Evolutionary conservation across 257 asterid genomes (phyloP).

Genomic region (Solanum bulbocastanum): DNA sequence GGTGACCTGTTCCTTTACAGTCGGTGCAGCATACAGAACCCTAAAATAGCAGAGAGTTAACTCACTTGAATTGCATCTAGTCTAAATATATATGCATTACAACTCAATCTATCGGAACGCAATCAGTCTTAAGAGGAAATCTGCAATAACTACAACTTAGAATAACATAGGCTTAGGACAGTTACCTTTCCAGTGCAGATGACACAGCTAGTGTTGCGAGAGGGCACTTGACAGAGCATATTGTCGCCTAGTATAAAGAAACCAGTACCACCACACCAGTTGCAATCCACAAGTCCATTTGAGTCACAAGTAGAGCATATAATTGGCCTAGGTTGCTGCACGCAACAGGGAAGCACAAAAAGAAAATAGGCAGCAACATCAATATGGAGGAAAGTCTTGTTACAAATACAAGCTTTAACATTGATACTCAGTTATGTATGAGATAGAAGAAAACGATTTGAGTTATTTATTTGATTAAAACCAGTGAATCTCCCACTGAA

Average conservation of each 20-base stretch:
- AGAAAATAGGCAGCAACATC: background rate
- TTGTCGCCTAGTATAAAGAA: slow-evolving; percentile 90
- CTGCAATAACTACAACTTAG: background rate
- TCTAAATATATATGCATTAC: background rate
- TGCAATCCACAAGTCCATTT: slow-evolving; percentile 75
- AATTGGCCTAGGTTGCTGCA: slow-evolving; percentile 87
- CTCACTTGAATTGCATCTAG: background rate
- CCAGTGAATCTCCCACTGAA: background rate
- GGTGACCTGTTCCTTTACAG: slow-evolving; percentile 90
- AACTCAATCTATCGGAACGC: background rate
- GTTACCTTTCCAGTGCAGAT: slow-evolving; percentile 79
- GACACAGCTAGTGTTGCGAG: slow-evolving; percentile 73
- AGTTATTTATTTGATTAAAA: background rate
- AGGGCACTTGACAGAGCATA: slow-evolving; percentile 93
- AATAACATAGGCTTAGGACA: background rate
- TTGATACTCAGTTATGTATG: background rate
- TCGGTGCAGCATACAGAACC: slow-evolving; percentile 68
- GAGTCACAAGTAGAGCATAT: slow-evolving; percentile 69
- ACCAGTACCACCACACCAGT: slow-evolving; percentile 94
- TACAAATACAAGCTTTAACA: background rate
- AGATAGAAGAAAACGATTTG: background rate
- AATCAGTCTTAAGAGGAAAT: background rate
- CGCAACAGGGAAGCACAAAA: background rate
- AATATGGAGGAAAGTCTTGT: background rate
- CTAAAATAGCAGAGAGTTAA: slow-evolving; percentile 14